Conservation (phyloP, 2,329 filamentous ascomycete genomes). For the Plectosphaerella sp. region DNA sequence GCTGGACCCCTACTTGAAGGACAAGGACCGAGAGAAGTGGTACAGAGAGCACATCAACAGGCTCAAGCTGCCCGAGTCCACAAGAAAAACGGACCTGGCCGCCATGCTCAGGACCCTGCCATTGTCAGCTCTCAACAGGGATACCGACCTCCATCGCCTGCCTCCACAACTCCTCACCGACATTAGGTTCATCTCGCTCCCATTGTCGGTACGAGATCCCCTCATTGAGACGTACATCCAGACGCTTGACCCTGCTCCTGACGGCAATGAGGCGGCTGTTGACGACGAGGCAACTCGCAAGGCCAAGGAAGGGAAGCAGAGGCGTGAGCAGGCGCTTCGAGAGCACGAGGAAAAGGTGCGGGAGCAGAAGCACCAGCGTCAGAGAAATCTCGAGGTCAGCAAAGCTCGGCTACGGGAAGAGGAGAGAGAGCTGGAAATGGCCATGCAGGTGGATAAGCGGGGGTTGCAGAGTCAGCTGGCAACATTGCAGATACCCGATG, state of each 20-base stretch:
- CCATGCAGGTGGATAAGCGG: slow-evolving; percentile 64
- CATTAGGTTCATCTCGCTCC: slow-evolving; percentile 65
- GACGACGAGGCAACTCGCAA: slow-evolving; percentile 49
- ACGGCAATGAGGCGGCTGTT: slow-evolving; percentile 21
- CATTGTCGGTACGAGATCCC: slow-evolving; percentile 54
- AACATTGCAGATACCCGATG: neutral
- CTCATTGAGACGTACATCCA: slow-evolving; percentile 64
- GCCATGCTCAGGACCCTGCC: slow-evolving; percentile 61
- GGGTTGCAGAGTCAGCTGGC: slow-evolving; percentile 59
- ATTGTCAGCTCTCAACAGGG: slow-evolving; percentile 52
- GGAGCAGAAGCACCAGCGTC: slow-evolving; percentile 57
- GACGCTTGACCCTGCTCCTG: slow-evolving; percentile 55
- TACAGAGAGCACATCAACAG: slow-evolving; percentile 71
- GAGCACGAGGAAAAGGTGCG: slow-evolving; percentile 54
- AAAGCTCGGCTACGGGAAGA: slow-evolving; percentile 60
- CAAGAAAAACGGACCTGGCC: slow-evolving; percentile 66
- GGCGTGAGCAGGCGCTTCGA: slow-evolving; percentile 59
- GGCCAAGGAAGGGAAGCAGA: slow-evolving; percentile 44
- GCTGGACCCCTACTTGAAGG: slow-evolving; percentile 65
- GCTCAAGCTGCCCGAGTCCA: slow-evolving; percentile 60
- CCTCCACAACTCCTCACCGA: slow-evolving; percentile 62
- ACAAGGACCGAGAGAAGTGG: slow-evolving; percentile 75
- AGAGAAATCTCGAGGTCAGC: slow-evolving; percentile 54
- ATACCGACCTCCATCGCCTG: slow-evolving; percentile 51
- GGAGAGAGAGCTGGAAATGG: slow-evolving; percentile 62